Percentiles rank a stretch among this genome's conserved stretches.
phyloP scores from a whole-genome alignment of 2,329 filamentous ascomycete genomes.

The Knufia petricola region DNA sequence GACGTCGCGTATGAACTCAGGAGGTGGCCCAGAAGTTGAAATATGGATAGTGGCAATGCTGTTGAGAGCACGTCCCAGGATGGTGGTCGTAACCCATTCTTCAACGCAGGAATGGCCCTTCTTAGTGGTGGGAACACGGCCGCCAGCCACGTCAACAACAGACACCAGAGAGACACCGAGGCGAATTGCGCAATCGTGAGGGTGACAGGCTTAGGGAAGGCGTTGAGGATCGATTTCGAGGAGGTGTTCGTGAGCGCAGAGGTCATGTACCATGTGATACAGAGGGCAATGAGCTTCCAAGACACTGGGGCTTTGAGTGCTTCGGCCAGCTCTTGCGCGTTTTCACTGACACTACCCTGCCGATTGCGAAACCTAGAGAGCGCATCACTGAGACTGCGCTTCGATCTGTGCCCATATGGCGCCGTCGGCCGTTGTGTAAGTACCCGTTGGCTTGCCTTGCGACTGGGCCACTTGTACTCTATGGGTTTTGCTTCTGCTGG shows the following conservation, averaged over 20 bases:
- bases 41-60: slow-evolving; percentile 82
- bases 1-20: slow-evolving; percentile 88
- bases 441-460: slow-evolving; percentile 40
- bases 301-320: slow-evolving; percentile 85
- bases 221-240: slow-evolving; percentile 90
- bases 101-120: slow-evolving; percentile 64
- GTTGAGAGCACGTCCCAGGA: slow-evolving; percentile 72
- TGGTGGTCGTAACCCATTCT: slow-evolving; percentile 72
- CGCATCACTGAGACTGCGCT: slow-evolving; percentile 86
- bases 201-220: slow-evolving; percentile 81
- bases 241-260: slow-evolving; percentile 96
- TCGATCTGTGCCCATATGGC: slow-evolving; percentile 49
- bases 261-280: slow-evolving; percentile 86
- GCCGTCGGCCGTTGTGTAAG: slow-evolving; percentile 5
- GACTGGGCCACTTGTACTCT: slow-evolving; percentile 52
- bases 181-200: slow-evolving; percentile 88
- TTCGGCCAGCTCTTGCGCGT: slow-evolving; percentile 86
- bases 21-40: slow-evolving; percentile 89
- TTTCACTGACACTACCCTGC: slow-evolving; percentile 79
- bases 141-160: slow-evolving; percentile 68
- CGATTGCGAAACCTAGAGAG: slow-evolving; percentile 70
- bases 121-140: slow-evolving; percentile 61
- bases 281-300: slow-evolving; percentile 74
- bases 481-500: slow-evolving; percentile 25
- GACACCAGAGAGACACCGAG: slow-evolving; percentile 80